These are phyloP conservation scores for Medicago arabica DNA, from an alignment of 306 rosid species.

Conservation along the genomic window DNA sequence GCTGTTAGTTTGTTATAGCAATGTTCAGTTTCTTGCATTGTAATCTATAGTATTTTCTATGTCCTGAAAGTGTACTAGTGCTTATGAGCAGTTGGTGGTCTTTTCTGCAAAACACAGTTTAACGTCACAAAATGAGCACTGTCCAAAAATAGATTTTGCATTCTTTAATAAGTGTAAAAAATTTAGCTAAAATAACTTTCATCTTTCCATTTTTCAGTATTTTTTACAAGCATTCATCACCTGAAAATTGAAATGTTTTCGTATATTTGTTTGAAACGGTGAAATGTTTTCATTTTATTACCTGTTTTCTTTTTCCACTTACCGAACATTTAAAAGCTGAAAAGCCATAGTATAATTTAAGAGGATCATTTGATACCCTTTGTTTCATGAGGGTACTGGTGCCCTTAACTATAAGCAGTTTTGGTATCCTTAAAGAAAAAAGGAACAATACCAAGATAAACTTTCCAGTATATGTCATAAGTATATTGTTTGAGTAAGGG, in stretches of 20 bases:
- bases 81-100: neutral
- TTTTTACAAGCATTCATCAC: neutral
- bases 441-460: neutral
- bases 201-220: slow-evolving; percentile 6
- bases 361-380: neutral
- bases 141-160: slow-evolving; percentile 10
- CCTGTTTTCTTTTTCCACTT: slow-evolving; percentile 19
- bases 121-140: neutral
- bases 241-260: slow-evolving; percentile 2
- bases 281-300: neutral
- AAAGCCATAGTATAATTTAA: neutral
- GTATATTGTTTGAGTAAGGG: neutral
- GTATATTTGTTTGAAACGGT: too few species aligned
- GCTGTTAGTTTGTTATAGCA: slow-evolving; percentile 13
- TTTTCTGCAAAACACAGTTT: slow-evolving; percentile 2
- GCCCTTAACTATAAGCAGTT: neutral
- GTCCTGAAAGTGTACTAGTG: neutral
- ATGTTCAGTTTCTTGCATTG: slow-evolving; percentile 8
- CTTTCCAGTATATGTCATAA: slow-evolving; percentile 1
- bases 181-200: neutral
- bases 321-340: neutral
- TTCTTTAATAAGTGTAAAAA: slow-evolving; percentile 18
- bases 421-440: neutral
- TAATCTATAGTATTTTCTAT: slow-evolving; percentile 13
- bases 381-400: slow-evolving; percentile 5